Evolutionary conservation across 257 asterid species (phyloP).

Genomic region (Voacanga thouarsii): DNA sequence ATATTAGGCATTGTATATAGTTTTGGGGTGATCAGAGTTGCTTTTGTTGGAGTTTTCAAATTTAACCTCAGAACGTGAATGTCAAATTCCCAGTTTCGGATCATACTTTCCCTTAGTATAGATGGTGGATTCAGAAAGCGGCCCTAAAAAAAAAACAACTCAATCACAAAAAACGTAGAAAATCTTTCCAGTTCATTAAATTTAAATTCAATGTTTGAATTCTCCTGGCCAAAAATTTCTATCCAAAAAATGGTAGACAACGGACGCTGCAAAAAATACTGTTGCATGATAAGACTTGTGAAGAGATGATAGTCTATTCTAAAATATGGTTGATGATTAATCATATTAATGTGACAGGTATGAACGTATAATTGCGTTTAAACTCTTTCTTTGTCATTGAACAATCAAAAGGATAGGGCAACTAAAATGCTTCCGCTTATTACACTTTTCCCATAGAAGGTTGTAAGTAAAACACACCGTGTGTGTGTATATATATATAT

Average conservation of each 20-base stretch:
- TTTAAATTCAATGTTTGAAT: background rate
- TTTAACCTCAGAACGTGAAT: background rate
- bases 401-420: too few species aligned
- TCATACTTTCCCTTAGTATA: background rate
- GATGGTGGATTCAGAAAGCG: too few species aligned
- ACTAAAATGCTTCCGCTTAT: too few species aligned
- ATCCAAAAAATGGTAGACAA: background rate
- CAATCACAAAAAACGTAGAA: too few species aligned
- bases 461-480: too few species aligned
- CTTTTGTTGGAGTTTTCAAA: background rate
- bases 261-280: background rate
- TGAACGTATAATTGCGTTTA: too few species aligned
- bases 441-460: too few species aligned
- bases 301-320: background rate
- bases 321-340: too few species aligned
- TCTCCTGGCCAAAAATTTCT: background rate
- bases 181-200: background rate
- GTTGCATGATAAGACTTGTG: background rate
- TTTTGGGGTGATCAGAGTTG: slow-evolving; percentile 13
- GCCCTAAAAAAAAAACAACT: too few species aligned
- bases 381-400: too few species aligned
- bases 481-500: too few species aligned
- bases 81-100: background rate
- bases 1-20: slow-evolving; percentile 10
- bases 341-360: background rate